Evolutionary conservation across 805 yeast species (phyloP), one percentile per base, ranked within the genome.

Genomic region (Metschnikowia dekortorum): DNA sequence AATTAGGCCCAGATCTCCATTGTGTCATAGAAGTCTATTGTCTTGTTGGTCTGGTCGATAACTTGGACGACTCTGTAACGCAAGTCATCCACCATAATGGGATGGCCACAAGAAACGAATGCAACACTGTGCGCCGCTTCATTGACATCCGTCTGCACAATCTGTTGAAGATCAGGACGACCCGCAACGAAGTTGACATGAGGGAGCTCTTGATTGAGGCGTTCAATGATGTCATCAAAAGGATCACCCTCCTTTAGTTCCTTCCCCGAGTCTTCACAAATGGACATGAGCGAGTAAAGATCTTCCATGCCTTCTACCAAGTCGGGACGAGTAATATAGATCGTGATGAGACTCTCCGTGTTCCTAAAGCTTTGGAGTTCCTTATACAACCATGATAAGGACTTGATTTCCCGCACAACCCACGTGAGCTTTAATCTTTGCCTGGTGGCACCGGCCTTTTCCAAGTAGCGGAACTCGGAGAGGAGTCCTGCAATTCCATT

Each of bases 401-500:
- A 63, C 45, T 31, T 53, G 38, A 45, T 61, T 28, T 52, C 62
- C 44, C 62, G 47, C 13, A 63, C 49, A 9, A 66, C 61, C 73
- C 72, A 67, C 13, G 59, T 40, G 41, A 69, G 53, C 47, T 59
- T 60, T 36, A 62, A 47, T 26, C 50, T 51, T 14, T 58, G 56
- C 52, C 33, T 45, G 34, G 31, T 39, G 31, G 48, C 50, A 10
- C 48, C 48, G 1, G 54, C 51, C 9, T 50, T 41, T 14, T 65
- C 65, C 47, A 68, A 52, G 50, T 67, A 63, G 37, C 58, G 48
- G 40, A 73, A 74, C 55, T 75, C 76, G 16, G 74, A 70, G 43
- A 68, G 65, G 26, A 75, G 66, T 22, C 83, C 87, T 0, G 92
- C 83, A 46, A 87, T 71, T 48, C 94, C 94, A 48, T 82, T 82